Conservation (phyloP, 2,329 filamentous ascomycete genomes). For the Paecilomyces formosus region DNA sequence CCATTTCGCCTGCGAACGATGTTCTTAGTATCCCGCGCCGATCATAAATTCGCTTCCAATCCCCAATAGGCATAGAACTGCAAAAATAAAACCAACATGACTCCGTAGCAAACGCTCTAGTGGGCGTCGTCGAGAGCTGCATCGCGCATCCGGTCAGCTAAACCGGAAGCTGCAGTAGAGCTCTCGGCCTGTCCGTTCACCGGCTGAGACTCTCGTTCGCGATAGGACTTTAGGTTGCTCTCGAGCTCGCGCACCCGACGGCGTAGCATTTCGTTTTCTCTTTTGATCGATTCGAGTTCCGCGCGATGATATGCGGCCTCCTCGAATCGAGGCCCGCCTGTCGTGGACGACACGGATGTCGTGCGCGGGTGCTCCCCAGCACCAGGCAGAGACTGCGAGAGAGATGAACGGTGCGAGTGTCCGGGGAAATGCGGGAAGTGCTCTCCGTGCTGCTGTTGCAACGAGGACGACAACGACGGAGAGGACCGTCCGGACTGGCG, state of each 20-base stretch:
- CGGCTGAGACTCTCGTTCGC: conserved; percentile 9
- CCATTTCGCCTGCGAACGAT: not conserved
- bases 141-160: conserved; percentile 7
- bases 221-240: conserved; percentile 24
- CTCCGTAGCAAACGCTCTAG: not conserved
- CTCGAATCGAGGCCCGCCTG: conserved; percentile 30
- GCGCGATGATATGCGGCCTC: conserved; percentile 33
- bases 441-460: conserved; percentile 19
- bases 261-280: conserved; percentile 40
- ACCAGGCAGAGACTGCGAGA: conserved; percentile 8
- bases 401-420: conserved; percentile 20
- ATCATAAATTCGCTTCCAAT: not conserved
- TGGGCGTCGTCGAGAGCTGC: conserved; percentile 8
- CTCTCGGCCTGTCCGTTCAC: conserved; percentile 1
- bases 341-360: conserved; percentile 20
- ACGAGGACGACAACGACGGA: conserved; percentile 18
- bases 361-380: conserved; percentile 11
- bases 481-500: conserved; percentile 26
- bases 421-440: conserved; percentile 15
- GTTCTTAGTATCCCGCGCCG: not conserved
- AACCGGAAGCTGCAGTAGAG: conserved; percentile 5
- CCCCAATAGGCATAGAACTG: not conserved
- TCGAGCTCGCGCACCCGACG: conserved; percentile 39
- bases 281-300: conserved; percentile 37
- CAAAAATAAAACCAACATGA: not conserved